A percentile compares a stretch with the other conserved stretches of the same genome.
Conservation (phyloP, 1,284 basidiomycete genomes). For the Pterulicium gracile region DNA sequence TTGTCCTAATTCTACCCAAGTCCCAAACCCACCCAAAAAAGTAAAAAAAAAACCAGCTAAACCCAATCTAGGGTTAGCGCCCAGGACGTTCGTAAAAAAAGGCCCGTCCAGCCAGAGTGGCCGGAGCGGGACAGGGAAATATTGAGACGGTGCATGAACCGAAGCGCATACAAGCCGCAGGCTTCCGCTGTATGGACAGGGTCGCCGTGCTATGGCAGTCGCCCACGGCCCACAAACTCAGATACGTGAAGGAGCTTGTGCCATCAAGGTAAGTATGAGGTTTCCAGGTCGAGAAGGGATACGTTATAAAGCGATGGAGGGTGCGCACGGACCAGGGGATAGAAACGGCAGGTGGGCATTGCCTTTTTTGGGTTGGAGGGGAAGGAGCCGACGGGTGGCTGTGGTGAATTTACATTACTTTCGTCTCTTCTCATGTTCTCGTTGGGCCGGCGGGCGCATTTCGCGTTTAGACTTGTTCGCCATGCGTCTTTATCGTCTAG, state of each 20-base stretch:
- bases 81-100: conserved; percentile 20
- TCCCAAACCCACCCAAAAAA: no score
- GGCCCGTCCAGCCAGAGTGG: conserved; percentile 41
- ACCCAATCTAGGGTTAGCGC: conserved; percentile 28
- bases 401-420: no score
- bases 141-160: conserved; percentile 61
- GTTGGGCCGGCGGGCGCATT: background rate
- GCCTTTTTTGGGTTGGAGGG: no score
- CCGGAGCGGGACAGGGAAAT: conserved; percentile 56
- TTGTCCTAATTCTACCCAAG: no score
- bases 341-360: no score
- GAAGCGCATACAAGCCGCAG: conserved; percentile 52
- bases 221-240: conserved; percentile 32
- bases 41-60: no score
- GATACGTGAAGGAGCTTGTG: conserved; percentile 27
- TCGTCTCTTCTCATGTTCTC: background rate
- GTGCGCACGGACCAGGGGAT: background rate
- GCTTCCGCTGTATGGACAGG: conserved; percentile 44
- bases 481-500: background rate
- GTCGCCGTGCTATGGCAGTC: conserved; percentile 61
- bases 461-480: background rate
- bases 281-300: conserved; percentile 9
- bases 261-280: conserved; percentile 36
- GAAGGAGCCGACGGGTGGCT: no score
- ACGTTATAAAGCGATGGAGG: background rate